Conservation (phyloP, 805 yeast species). For the Yamadazyma insecticola region DNA sequence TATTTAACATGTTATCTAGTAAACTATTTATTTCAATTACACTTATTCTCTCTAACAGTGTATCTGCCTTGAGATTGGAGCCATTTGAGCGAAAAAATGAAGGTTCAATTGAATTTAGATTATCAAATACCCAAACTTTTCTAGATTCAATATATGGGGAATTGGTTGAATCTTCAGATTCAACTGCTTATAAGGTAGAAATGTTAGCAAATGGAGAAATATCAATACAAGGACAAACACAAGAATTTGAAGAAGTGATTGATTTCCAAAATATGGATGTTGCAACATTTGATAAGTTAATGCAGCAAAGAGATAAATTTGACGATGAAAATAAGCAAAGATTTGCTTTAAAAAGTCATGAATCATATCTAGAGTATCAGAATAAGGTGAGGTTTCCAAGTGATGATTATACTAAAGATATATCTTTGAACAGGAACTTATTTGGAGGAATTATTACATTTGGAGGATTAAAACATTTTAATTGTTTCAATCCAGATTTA, state of each 20-base stretch:
- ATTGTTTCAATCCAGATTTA: conserved; percentile 33
- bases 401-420: conserved; percentile 32
- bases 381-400: conserved; percentile 24
- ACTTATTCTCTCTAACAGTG: too few species aligned
- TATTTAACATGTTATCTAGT: too few species aligned
- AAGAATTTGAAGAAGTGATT: conserved; percentile 1
- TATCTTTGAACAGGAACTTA: conserved; percentile 13
- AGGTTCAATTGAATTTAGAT: too few species aligned
- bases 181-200: conserved; percentile 7
- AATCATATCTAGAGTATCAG: conserved; percentile 9
- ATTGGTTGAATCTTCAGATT: conserved; percentile 14
- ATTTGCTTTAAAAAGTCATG: conserved; percentile 10
- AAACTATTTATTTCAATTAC: too few species aligned
- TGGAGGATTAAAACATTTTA: conserved; percentile 44
- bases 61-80: too few species aligned
- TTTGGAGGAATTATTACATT: conserved; percentile 54
- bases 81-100: too few species aligned
- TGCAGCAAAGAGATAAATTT: conserved; percentile 1
- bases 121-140: conserved; percentile 8
- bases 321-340: too few species aligned
- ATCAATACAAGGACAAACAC: conserved; percentile 1
- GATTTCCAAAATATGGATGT: background rate
- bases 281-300: background rate
- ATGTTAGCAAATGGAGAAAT: conserved; percentile 6
- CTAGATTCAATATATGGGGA: conserved; percentile 24